phyloP scores from a whole-genome alignment of 208 protist species.

The Acanthamoeba lugdunensis region DNA sequence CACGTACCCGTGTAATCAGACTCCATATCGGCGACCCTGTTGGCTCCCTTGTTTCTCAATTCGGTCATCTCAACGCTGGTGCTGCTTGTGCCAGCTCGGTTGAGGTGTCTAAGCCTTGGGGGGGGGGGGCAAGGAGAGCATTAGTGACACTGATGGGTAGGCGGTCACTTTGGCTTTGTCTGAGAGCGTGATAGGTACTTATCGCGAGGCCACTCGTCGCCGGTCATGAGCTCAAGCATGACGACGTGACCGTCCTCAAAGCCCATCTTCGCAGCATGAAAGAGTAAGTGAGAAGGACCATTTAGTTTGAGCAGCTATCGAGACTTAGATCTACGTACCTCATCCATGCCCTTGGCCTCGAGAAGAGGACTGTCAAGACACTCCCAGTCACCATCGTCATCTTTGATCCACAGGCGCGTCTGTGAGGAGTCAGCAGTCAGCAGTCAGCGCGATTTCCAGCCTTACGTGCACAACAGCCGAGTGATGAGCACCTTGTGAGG shows the following conservation, averaged over 20 bases:
- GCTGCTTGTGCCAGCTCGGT: not conserved
- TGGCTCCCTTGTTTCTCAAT: not conserved
- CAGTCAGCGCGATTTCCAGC: not conserved
- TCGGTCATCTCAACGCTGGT: not conserved
- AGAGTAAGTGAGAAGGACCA: no score
- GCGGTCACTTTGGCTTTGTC: not conserved
- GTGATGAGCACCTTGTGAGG: not conserved
- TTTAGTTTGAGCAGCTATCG: no score
- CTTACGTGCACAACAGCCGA: not conserved
- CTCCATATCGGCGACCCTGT: not conserved
- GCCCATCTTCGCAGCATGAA: not conserved
- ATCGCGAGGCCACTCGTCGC: conserved; percentile 7
- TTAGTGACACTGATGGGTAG: not conserved
- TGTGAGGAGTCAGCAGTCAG: not conserved
- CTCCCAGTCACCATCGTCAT: not conserved
- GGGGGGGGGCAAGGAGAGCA: not conserved
- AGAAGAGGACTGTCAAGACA: not conserved
- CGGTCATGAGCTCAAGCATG: not conserved
- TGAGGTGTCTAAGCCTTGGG: not conserved
- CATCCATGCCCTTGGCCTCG: not conserved
- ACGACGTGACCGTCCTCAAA: not conserved
- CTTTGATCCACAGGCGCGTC: conserved; percentile 17
- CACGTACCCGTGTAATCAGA: not conserved
- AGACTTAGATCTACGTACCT: not conserved
- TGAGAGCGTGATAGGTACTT: not conserved